Conservation (phyloP, 2,329 filamentous ascomycete genomes). For the Pseudogymnoascus pannorum region DNA sequence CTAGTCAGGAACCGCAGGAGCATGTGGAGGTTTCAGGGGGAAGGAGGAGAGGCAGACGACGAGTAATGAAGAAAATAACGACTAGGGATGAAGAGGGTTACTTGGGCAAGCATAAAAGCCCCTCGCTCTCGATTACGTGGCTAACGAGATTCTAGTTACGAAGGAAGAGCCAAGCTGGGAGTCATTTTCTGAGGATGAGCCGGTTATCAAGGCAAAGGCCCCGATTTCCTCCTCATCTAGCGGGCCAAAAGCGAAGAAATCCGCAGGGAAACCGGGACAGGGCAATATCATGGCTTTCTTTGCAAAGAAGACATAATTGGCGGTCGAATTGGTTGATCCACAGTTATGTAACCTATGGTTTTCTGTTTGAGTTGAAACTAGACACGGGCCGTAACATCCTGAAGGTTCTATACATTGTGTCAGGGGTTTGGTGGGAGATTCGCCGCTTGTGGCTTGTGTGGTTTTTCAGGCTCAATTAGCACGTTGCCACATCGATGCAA, state of each 20-base stretch:
- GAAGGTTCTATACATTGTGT: background rate
- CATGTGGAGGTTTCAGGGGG: constrained; percentile 49
- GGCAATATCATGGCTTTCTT: constrained; percentile 94
- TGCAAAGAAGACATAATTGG: constrained; percentile 53
- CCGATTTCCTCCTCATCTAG: constrained; percentile 31
- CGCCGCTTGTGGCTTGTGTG: background rate
- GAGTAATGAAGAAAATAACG: constrained; percentile 82
- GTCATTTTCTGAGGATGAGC: constrained; percentile 86
- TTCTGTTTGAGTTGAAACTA: background rate
- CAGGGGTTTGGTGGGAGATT: background rate
- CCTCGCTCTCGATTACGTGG: constrained; percentile 12
- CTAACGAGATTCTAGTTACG: constrained; percentile 53
- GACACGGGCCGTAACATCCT: background rate
- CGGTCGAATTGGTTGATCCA: background rate
- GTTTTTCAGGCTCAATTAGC: background rate
- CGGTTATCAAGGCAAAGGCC: constrained; percentile 47
- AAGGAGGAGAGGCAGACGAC: constrained; percentile 66
- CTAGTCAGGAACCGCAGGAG: constrained; percentile 40
- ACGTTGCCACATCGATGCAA: background rate
- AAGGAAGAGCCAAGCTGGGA: constrained; percentile 82
- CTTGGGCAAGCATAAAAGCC: constrained; percentile 52
- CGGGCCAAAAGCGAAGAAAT: constrained; percentile 47
- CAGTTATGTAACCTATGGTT: background rate
- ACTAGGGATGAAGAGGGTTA: constrained; percentile 85
- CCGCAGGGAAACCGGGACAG: constrained; percentile 51